Conservation (phyloP, 164 flowering plant genomes). For the Akebia trifoliata region DNA sequence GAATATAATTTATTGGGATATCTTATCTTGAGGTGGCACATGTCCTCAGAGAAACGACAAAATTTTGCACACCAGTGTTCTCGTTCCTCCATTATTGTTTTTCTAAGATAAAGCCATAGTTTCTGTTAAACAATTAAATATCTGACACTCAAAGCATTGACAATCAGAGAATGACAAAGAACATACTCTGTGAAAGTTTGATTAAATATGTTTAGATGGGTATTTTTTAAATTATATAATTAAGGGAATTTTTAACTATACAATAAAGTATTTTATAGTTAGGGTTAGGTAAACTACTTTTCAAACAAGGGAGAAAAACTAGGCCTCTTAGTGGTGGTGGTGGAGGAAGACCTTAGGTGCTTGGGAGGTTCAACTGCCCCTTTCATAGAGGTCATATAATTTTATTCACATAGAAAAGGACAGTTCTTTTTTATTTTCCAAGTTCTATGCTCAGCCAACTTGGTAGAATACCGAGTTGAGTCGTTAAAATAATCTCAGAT, state of each 20-base stretch:
- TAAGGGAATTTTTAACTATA: background rate
- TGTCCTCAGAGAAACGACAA: too few species aligned
- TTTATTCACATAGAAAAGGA: background rate
- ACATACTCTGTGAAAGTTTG: background rate
- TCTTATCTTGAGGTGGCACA: too few species aligned
- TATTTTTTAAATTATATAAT: background rate
- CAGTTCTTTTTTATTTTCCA: background rate
- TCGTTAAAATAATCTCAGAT: too few species aligned
- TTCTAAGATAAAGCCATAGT: too few species aligned
- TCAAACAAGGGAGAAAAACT: background rate
- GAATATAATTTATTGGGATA: too few species aligned
- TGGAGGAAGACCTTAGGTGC: background rate
- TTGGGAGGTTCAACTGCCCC: background rate
- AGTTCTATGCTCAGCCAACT: background rate
- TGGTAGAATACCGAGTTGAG: too few species aligned
- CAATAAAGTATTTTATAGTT: background rate
- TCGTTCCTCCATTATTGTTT: too few species aligned
- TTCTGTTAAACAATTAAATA: too few species aligned
- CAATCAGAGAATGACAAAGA: constrained; percentile 1
- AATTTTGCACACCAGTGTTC: too few species aligned
- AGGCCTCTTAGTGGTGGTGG: too few species aligned
- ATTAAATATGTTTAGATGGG: background rate
- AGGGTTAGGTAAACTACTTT: constrained; percentile 1
- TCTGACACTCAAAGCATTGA: background rate
- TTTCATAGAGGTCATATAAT: background rate